phyloP scores from a whole-genome alignment of 2,329 filamentous ascomycete species.

The Dactylellina haptotyla region DNA sequence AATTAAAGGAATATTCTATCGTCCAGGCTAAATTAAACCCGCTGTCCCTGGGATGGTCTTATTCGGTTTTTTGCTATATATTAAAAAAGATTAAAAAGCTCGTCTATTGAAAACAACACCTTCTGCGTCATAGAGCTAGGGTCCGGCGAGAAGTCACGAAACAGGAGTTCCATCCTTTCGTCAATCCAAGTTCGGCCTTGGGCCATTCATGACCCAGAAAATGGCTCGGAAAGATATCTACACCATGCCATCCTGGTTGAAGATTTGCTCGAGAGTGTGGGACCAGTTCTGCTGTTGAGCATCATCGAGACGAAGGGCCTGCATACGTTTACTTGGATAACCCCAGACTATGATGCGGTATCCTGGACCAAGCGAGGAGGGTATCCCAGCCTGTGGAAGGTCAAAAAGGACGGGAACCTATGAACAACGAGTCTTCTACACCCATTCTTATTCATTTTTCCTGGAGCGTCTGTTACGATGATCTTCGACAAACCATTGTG shows the following conservation, averaged over 20 bases:
- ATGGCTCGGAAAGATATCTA: constrained; percentile 52
- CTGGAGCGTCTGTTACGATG: constrained; percentile 17
- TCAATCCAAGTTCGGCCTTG: constrained; percentile 29
- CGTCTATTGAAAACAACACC: constrained; percentile 50
- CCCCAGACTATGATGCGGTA: constrained; percentile 41
- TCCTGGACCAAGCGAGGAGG: constrained; percentile 54
- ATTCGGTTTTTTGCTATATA: constrained; percentile 3
- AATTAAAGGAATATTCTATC: constrained; percentile 52
- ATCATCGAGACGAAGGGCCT: constrained; percentile 53
- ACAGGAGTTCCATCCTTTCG: constrained; percentile 47
- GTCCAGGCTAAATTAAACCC: constrained; percentile 45
- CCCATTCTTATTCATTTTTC: constrained; percentile 35
- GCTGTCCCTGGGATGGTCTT: constrained; percentile 27
- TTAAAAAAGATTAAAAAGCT: constrained; percentile 21
- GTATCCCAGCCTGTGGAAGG: constrained; percentile 51
- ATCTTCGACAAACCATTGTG: constrained; percentile 31
- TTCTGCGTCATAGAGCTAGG: constrained; percentile 44
- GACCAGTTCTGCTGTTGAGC: constrained; percentile 30
- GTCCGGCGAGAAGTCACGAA: constrained; percentile 36
- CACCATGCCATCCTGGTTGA: constrained; percentile 30
- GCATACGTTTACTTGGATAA: constrained; percentile 48
- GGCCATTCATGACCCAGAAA: constrained; percentile 25
- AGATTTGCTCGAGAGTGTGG: constrained; percentile 46
- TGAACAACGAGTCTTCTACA: constrained; percentile 23
- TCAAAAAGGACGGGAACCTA: constrained; percentile 45